A percentile compares a stretch with the other conserved stretches of the same genome.
These are phyloP conservation scores for Podaxis pistillaris DNA, from an alignment of 768 basidiomycete species.

Conservation along the genomic window DNA sequence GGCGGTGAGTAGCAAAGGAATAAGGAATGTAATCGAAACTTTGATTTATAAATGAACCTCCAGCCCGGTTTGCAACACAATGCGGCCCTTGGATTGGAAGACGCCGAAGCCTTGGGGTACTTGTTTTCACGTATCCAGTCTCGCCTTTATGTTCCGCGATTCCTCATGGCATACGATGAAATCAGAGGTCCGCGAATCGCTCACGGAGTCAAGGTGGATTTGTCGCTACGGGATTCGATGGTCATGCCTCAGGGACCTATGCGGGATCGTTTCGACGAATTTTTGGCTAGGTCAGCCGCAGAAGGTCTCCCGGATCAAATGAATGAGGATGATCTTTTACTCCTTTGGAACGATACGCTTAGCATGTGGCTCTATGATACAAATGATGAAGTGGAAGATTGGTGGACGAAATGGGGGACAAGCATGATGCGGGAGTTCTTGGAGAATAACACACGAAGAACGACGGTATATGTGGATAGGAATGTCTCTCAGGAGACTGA, in stretches of 20 bases:
- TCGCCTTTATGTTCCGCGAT: conserved; percentile 45
- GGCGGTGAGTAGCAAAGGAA: conserved; percentile 30
- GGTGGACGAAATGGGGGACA: conserved; percentile 54
- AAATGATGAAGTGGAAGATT: conserved; percentile 57
- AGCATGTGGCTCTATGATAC: conserved; percentile 51
- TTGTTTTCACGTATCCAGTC: conserved; percentile 54
- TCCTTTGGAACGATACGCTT: conserved; percentile 53
- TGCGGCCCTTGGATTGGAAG: conserved; percentile 55
- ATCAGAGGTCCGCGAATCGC: conserved; percentile 51
- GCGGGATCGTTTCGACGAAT: conserved; percentile 43
- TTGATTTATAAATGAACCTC: not conserved
- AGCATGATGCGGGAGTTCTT: not conserved
- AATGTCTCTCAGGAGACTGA: conserved; percentile 1
- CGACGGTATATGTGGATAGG: conserved; percentile 1
- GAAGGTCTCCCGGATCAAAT: conserved; percentile 37
- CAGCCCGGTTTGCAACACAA: conserved; percentile 57
- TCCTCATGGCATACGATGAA: conserved; percentile 58
- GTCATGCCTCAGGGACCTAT: conserved; percentile 42
- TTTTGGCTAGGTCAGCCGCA: conserved; percentile 33
- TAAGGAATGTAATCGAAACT: not conserved
- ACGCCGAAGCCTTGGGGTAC: conserved; percentile 56
- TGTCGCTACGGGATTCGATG: conserved; percentile 43
- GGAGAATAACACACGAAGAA: not conserved
- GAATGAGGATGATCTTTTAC: conserved; percentile 44
- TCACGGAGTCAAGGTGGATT: conserved; percentile 39